Conservation (phyloP, 2,329 filamentous ascomycete species). For the Westerdykella aurantiaca region DNA sequence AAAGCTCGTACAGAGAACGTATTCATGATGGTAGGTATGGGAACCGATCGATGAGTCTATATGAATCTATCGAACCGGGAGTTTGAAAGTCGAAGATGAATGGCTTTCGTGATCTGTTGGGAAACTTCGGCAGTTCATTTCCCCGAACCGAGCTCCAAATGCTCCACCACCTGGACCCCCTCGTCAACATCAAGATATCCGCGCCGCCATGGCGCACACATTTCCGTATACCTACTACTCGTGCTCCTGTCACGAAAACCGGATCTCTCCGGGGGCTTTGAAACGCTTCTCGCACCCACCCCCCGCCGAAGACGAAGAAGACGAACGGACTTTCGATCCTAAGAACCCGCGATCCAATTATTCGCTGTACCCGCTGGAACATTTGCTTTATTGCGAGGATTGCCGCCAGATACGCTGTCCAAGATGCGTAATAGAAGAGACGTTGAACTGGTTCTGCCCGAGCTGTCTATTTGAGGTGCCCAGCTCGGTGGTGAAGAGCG, state of each 20-base stretch:
- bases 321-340: constrained; percentile 79
- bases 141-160: constrained; percentile 6
- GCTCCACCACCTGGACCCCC: background rate
- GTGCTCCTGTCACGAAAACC: constrained; percentile 55
- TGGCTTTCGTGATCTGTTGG: no score
- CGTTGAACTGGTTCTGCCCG: constrained; percentile 91
- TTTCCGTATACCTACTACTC: constrained; percentile 62
- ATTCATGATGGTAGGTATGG: constrained; percentile 18
- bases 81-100: no score
- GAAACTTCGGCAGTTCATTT: constrained; percentile 12
- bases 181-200: background rate
- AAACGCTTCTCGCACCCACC: constrained; percentile 31
- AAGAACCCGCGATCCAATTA: constrained; percentile 79
- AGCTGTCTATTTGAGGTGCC: constrained; percentile 94
- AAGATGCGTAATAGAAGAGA: constrained; percentile 86
- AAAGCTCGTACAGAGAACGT: constrained; percentile 26
- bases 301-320: constrained; percentile 52
- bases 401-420: constrained; percentile 95
- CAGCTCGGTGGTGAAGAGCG: constrained; percentile 83
- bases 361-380: constrained; percentile 86
- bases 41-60: background rate
- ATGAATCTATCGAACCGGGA: no score
- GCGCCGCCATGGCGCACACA: constrained; percentile 44
- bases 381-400: constrained; percentile 94
- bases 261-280: constrained; percentile 23